phyloP scores from a whole-genome alignment of 2,329 filamentous ascomycete species.

The Orbilia ellipsospora region DNA sequence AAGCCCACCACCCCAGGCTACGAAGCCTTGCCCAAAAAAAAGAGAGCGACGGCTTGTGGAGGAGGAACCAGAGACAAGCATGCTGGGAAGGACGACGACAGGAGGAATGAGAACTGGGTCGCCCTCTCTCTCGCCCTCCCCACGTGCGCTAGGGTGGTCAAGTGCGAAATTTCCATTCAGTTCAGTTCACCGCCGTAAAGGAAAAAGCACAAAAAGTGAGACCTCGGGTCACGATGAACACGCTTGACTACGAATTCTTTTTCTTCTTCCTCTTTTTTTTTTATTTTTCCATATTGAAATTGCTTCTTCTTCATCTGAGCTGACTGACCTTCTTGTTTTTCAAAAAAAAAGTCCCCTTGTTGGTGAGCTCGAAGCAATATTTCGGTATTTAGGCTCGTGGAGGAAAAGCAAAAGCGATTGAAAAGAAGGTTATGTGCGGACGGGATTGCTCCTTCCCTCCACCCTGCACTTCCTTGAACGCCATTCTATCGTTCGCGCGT shows the following conservation, averaged over 20 bases:
- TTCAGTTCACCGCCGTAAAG: conserved; percentile 11
- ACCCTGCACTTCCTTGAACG: conserved; percentile 42
- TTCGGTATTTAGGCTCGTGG: conserved; percentile 48
- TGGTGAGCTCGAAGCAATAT: conserved; percentile 44
- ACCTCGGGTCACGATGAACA: conserved; percentile 55
- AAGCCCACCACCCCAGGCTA: conserved; percentile 45
- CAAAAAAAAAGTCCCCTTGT: conserved; percentile 10
- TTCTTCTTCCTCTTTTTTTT: conserved; percentile 10
- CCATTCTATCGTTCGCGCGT: conserved; percentile 43
- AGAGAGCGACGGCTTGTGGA: conserved; percentile 55
- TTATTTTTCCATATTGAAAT: neutral
- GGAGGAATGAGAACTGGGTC: conserved; percentile 28
- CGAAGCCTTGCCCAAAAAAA: conserved; percentile 50
- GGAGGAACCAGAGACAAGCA: conserved; percentile 19
- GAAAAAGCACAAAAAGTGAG: conserved; percentile 53
- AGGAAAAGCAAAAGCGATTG: conserved; percentile 45
- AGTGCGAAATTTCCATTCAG: conserved; percentile 54
- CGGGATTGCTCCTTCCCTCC: conserved; percentile 54
- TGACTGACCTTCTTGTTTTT: conserved; percentile 38
- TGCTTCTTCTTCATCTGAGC: conserved; percentile 43
- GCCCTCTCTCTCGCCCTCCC: conserved; percentile 46
- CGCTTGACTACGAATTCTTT: conserved; percentile 27
- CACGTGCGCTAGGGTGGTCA: conserved; percentile 51
- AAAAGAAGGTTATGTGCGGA: conserved; percentile 55
- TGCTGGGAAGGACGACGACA: conserved; percentile 19